phyloP scores from a whole-genome alignment of 2,329 filamentous ascomycete genomes.

The Sporothrix euskadiensis region DNA sequence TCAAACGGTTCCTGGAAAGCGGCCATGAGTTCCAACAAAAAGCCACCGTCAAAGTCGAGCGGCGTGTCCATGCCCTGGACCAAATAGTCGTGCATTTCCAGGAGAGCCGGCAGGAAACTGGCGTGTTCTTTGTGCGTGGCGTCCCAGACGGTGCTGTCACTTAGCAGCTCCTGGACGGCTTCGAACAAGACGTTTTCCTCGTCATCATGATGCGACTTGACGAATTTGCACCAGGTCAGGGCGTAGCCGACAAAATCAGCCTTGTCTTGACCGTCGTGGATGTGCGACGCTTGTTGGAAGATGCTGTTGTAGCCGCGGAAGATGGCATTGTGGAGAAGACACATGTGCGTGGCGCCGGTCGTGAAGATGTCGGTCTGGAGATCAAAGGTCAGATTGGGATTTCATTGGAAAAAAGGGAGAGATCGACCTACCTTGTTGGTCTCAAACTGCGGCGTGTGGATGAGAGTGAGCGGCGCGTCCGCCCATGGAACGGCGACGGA shows the following conservation, averaged over 20 bases:
- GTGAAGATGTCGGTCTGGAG: slow-evolving; percentile 58
- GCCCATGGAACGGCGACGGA: slow-evolving; percentile 47
- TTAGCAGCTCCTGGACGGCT: slow-evolving; percentile 54
- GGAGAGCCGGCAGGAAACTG: slow-evolving; percentile 54
- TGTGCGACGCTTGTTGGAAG: slow-evolving; percentile 58
- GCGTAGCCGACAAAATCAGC: slow-evolving; percentile 59
- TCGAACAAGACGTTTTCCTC: slow-evolving; percentile 60
- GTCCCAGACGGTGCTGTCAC: slow-evolving; percentile 53
- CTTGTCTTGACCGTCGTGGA: slow-evolving; percentile 52
- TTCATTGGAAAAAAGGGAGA: background rate
- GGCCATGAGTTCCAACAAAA: slow-evolving; percentile 53
- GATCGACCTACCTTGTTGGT: slow-evolving; percentile 48
- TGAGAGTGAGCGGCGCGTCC: slow-evolving; percentile 55
- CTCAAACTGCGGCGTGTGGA: slow-evolving; percentile 55
- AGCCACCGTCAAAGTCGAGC: slow-evolving; percentile 46
- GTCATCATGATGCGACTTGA: slow-evolving; percentile 61
- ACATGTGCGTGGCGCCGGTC: slow-evolving; percentile 61
- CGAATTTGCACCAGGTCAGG: slow-evolving; percentile 59
- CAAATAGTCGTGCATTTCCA: slow-evolving; percentile 56
- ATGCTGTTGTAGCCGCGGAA: slow-evolving; percentile 66
- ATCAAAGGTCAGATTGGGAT: background rate
- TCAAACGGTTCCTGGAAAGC: slow-evolving; percentile 54
- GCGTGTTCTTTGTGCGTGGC: slow-evolving; percentile 58
- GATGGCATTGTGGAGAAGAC: slow-evolving; percentile 61
- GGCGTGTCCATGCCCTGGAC: slow-evolving; percentile 43